phyloP scores from a whole-genome alignment of 2,329 filamentous ascomycete genomes.

The Claviceps fusiformis region DNA sequence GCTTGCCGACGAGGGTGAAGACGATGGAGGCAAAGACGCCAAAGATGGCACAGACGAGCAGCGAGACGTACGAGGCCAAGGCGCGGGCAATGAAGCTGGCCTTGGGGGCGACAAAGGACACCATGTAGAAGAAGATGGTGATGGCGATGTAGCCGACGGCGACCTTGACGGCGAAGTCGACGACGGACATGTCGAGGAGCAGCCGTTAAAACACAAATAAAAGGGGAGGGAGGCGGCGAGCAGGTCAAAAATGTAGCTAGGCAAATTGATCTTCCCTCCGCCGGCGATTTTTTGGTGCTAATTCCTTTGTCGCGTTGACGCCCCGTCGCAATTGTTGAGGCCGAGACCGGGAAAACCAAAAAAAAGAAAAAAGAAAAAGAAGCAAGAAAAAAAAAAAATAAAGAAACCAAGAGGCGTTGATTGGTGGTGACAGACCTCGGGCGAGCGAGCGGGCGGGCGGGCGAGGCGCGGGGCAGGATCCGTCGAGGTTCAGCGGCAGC shows the following conservation, averaged over 20 bases:
- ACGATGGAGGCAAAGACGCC: constrained; percentile 62
- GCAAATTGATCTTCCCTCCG: no score
- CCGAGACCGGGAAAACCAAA: not conserved
- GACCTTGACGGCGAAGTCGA: constrained; percentile 30
- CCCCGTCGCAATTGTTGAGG: not conserved
- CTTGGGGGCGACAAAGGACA: constrained; percentile 43
- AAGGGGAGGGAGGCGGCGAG: not conserved
- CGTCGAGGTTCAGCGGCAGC: not conserved
- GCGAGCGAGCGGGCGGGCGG: not conserved
- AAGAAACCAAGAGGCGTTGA: not conserved
- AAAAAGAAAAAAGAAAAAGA: not conserved
- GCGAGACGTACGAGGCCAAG: constrained; percentile 49
- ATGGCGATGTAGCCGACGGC: constrained; percentile 37
- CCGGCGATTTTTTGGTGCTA: not conserved
- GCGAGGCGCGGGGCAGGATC: not conserved
- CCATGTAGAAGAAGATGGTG: constrained; percentile 44
- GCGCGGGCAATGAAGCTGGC: constrained; percentile 57
- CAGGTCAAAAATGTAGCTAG: not conserved
- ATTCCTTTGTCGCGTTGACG: not conserved
- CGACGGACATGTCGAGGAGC: constrained; percentile 11
- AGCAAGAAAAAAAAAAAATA: not conserved
- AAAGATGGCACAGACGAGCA: constrained; percentile 51
- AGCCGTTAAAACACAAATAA: not conserved
- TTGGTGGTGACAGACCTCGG: not conserved
- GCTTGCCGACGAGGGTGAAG: constrained; percentile 58